Evolutionary conservation across 768 basidiomycete species (phyloP), one percentile per base, ranked within the genome.

Genomic region (Austroboletus festivus): DNA sequence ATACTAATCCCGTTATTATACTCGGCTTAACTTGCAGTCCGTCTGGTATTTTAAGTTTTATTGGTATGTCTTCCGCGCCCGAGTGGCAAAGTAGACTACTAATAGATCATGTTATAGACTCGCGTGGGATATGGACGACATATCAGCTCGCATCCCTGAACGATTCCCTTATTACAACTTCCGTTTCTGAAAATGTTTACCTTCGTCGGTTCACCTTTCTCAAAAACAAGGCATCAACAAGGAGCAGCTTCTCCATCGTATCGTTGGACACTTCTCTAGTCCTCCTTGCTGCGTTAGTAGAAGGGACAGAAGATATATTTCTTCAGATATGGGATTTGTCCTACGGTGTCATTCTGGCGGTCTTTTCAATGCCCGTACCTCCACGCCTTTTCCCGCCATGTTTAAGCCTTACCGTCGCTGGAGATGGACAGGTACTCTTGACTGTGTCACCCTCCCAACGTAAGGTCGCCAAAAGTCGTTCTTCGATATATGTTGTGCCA

Each of bases 301-400:
- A 55, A 15, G 46, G 44, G 16, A 45, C 62, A 3, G 54, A 69
- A 7, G 78, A 79, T 48, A 70, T 86, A 44, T 68, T 70, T 15
- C 63, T 86, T 23, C 77, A 82, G 16, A 62, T 86, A 23, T 86
- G 85, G 84, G 85, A 87, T 53, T 68, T 86, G 19, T 81, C 81
- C 50, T 87, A 82, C 53, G 79, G 79, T 16, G 78, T 85, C 28
- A 67, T 86, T 20, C 71, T 87, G n/a, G 70, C 81, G 2, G 72
- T 75, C 5, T 74, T 82, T 33, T 60, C 66, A 8, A 65, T 85
- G 35, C 62, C 81, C 1, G 60, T 81, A 13, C 81, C 85, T 0
- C 67, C 76, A 1, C 59, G 72, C 19, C 49, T 80, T 15, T 48
- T 62, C 42, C 60, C 63, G 2, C 57, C 68, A 23, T 56, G 59